A percentile compares a stretch with the other conserved stretches of the same genome.
These are phyloP conservation scores for Pulicaria dysenterica DNA, from an alignment of 129 eudicot species.

Conservation along the genomic window DNA sequence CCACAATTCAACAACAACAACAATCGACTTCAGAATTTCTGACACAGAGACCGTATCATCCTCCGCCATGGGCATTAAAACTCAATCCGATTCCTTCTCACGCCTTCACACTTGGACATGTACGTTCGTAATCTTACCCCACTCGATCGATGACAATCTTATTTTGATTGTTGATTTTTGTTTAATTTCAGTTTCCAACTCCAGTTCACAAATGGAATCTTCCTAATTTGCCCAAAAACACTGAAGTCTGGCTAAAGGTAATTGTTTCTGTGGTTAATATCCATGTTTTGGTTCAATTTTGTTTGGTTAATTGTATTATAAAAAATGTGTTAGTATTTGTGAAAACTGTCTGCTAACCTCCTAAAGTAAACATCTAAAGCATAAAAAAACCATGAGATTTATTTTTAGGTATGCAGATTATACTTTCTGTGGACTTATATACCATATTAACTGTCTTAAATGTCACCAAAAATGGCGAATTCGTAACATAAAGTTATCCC, in stretches of 20 bases:
- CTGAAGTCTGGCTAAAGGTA: conserved; percentile 91
- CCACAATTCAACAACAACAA: conserved; percentile 33
- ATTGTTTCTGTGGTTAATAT: not conserved
- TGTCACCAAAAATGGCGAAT: too few relatives aligned
- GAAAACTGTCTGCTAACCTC: too few relatives aligned
- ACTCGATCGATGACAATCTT: not conserved
- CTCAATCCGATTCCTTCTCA: conserved; percentile 77
- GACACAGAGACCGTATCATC: conserved; percentile 51
- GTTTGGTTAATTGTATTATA: not conserved
- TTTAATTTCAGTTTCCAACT: conserved; percentile 73
- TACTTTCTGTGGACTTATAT: too few relatives aligned
- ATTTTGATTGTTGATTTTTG: not conserved
- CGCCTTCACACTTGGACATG: conserved; percentile 65
- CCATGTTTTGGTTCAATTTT: not conserved
- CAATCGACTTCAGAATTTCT: conserved; percentile 52
- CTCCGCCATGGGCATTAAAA: conserved; percentile 84
- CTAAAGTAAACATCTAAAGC: too few relatives aligned
- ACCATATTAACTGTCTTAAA: too few relatives aligned
- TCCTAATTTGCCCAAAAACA: conserved; percentile 80
- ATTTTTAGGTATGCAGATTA: too few relatives aligned
- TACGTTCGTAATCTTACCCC: conserved; percentile 1
- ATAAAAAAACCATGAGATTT: too few relatives aligned
- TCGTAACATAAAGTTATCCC: too few relatives aligned
- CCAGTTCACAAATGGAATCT: conserved; percentile 96
- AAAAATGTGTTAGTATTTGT: too few relatives aligned